Base-by-base conservation (phyloP, 192 early-diverging fungal species). In the Coemansia sp. region DNA sequence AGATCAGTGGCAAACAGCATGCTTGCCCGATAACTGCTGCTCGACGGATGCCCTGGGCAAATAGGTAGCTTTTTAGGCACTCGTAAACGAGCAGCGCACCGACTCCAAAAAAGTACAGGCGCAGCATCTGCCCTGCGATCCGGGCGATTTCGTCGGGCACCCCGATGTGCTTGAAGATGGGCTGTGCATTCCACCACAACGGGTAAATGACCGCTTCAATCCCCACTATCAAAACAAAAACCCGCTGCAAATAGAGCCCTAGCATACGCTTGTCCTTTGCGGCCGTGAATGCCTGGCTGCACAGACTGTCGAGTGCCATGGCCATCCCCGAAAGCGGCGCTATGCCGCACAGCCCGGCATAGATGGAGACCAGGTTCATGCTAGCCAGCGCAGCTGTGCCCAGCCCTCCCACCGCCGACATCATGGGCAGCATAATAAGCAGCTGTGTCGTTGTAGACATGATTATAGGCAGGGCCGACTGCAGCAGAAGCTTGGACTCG, bases 41-140 rank as follows among this genome's bases (percentile, higher is more conserved):
- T 12, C 87, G 79, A 84, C 95, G 92, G 65, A 90, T 89, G 48
- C 91, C 94, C 79, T 98, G 95, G 0, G 88, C 86, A 72, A 94
- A 90, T 47, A 96, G 70, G 55, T 74, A 96, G 57, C 90, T 84
- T 61, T 91, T 89, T 20, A 91, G 64, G 62, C 87, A 90, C 63
- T 96, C 93, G 81, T 86, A 86, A 6, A 83, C 68, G 48, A 95
- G 50, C 59, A 80, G 74, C 0, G 90, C 83, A 13, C 84, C 83
- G 12, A 91, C 73, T 4, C 90, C 88, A 6, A 88, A 72, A 36
- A 94, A 72, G 15, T 88, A 77, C 33, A 80, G 85, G 2, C 79
- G 59, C 15, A 91, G 60, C 57, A 88, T 91, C 0, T 68, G 63
- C 1, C 83, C 89, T 0, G 91, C 81, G 0, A 89, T 60, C 2